Percentiles rank a stretch among this genome's conserved stretches.
phyloP scores from a whole-genome alignment of 2,329 filamentous ascomycete genomes.

The Dichotomopilus funicola region DNA sequence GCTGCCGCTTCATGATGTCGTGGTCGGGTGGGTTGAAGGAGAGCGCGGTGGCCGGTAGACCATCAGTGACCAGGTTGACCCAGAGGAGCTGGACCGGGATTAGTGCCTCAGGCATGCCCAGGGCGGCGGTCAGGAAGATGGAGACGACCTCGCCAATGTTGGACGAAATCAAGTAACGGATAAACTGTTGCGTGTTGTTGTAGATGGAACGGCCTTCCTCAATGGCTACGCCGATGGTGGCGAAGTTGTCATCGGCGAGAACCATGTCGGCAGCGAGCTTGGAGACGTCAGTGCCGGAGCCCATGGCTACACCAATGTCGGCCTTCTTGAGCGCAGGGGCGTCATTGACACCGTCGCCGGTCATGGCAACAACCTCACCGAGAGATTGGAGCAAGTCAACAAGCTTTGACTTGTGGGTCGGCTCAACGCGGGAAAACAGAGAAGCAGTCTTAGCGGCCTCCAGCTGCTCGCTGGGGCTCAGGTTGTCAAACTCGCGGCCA shows the following conservation, averaged over 20 bases:
- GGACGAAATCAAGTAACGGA: conserved; percentile 96
- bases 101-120: conserved; percentile 95
- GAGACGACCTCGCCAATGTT: conserved; percentile 99
- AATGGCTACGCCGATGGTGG: conserved; percentile 90
- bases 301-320: conserved; percentile 98
- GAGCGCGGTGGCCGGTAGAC: conserved; percentile 88
- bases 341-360: conserved; percentile 97
- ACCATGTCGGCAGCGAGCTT: conserved; percentile 98
- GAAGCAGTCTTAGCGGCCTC: conserved; percentile 79
- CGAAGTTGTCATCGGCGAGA: conserved; percentile 96
- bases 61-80: conserved; percentile 98
- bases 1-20: conserved; percentile 91
- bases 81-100: conserved; percentile 96
- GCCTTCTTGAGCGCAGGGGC: conserved; percentile 96
- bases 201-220: conserved; percentile 98
- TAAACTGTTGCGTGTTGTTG: conserved; percentile 99
- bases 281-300: conserved; percentile 92
- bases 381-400: conserved; percentile 91
- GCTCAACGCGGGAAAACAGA: conserved; percentile 93
- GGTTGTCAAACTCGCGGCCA: conserved; percentile 85
- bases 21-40: conserved; percentile 99
- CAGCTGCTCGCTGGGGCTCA: conserved; percentile 72
- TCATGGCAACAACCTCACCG: conserved; percentile 97
- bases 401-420: conserved; percentile 92
- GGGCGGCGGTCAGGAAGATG: conserved; percentile 92